Base-by-base conservation (phyloP, 2,329 filamentous ascomycete species). In the Pseudodiploospora longispora region DNA sequence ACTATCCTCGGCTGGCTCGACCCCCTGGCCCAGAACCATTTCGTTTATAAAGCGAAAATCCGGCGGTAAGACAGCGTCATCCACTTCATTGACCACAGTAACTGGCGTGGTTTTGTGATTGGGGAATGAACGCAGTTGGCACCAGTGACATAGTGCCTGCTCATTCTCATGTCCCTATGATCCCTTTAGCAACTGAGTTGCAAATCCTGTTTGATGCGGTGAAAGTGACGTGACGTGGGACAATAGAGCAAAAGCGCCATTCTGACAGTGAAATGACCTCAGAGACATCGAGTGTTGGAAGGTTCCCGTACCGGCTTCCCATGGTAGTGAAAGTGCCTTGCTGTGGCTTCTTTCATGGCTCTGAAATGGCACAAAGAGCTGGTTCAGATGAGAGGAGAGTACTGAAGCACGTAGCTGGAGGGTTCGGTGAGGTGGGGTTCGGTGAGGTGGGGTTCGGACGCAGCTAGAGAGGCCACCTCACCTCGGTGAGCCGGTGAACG, bases 41-140 rank as follows among this genome's bases (percentile, higher is more conserved):
- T 72, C 62, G 6, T 81, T 68, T 42, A 89, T 82, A 59, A 90
- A 91, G 0, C 70, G 69, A 53, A 93, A 94, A 34, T 75, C 66
- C 0, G 76, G 63, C 0, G 84, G 80, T 10, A 80, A 66, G n/a
- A 53, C 71, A 51, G 54, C 70, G 46, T 71, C 63, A 52, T 85
- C 81, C 2, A 76, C 63, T 0, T 71, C 65, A 56, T 91, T 91
- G 41, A 81, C 65, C 1, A 90, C 72, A 0, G 76, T 76, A 28
- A 88, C 72, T 1, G 79, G 77, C 6, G 67, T 69, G 1, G 58
- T 47, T 0, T 58, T 46, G 48, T 78, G 72, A 0, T 66, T 75
- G 1, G 67, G 59, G 50, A 82, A 80, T 1, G 65, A 60, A 6
- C 74, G 71, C 31, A 83, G 66, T 56, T 83, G 79, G 54, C 80